These are phyloP conservation scores for Scedosporium minutisporum DNA, from an alignment of 2,329 filamentous ascomycete genomes.

Conservation along the genomic window DNA sequence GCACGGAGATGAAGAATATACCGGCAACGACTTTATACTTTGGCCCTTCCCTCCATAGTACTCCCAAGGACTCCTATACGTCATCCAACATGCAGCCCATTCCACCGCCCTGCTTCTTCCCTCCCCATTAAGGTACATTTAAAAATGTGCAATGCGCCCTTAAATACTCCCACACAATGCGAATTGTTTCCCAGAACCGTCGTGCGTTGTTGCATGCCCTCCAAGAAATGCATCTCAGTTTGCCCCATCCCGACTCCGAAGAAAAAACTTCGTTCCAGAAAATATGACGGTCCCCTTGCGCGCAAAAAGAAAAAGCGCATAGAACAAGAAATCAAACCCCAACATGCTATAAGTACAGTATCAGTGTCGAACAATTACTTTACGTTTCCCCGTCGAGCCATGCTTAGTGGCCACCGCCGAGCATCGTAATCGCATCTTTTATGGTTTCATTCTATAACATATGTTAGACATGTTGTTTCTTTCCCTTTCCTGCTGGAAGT, in stretches of 20 bases:
- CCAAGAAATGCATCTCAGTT: background rate
- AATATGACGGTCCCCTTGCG: background rate
- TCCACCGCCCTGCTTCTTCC: background rate
- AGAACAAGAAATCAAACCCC: background rate
- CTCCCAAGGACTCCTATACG: background rate
- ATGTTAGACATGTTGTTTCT: background rate
- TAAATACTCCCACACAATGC: background rate
- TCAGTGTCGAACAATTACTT: background rate
- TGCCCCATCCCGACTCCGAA: background rate
- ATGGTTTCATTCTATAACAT: slow-evolving; percentile 4
- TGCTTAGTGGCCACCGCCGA: slow-evolving; percentile 2
- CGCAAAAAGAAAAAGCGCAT: background rate
- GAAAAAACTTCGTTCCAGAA: background rate
- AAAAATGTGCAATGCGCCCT: background rate
- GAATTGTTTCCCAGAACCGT: background rate
- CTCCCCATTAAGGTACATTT: background rate
- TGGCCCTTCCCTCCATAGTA: background rate
- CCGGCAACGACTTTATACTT: too few species aligned
- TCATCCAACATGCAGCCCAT: background rate
- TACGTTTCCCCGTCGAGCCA: background rate
- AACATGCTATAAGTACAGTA: background rate
- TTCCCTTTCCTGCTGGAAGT: background rate
- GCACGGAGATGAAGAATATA: too few species aligned
- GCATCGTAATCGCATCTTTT: slow-evolving; percentile 4
- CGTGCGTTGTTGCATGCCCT: background rate